A percentile compares a stretch with the other conserved stretches of the same genome.
Evolutionary conservation across 441 rosid species (phyloP).

Genomic region (Omphalea diandra): DNA sequence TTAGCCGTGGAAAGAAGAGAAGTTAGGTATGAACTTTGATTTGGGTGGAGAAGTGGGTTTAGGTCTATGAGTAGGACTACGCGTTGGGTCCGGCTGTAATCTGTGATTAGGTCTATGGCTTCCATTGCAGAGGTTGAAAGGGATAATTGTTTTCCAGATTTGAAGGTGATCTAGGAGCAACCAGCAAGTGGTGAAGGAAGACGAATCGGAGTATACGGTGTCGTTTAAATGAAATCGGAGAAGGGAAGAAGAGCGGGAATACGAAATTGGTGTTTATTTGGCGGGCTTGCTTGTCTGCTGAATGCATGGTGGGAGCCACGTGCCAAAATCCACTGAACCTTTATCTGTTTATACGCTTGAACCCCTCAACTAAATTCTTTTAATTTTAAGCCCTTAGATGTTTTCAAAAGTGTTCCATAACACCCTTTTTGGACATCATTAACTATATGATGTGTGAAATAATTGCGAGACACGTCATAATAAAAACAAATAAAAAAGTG

Average conservation of each 20-base stretch:
- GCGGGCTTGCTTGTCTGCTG: conserved; percentile 1
- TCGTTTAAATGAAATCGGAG: not conserved
- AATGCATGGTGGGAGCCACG: too few species aligned
- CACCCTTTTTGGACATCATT: too few species aligned
- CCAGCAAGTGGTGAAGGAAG: not conserved
- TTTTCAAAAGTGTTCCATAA: too few species aligned
- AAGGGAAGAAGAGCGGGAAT: conserved; percentile 6
- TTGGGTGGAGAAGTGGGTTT: conserved; percentile 51
- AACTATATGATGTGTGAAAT: too few species aligned
- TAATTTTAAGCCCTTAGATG: too few species aligned
- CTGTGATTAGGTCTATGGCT: conserved; percentile 33
- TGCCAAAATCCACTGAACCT: too few species aligned
- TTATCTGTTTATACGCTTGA: too few species aligned
- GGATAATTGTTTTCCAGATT: not conserved
- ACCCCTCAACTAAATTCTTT: too few species aligned
- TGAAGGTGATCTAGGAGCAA: not conserved
- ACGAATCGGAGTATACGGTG: not conserved
- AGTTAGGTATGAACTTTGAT: conserved; percentile 38
- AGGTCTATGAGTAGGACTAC: conserved; percentile 79
- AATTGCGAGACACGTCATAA: too few species aligned
- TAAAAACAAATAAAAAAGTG: too few species aligned
- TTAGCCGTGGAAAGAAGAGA: conserved; percentile 52
- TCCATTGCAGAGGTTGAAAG: conserved; percentile 34
- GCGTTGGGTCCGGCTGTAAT: conserved; percentile 66
- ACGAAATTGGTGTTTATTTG: not conserved